Conservation (phyloP, 495 filamentous ascomycete genomes). For the Mytilinidion resinicola region DNA sequence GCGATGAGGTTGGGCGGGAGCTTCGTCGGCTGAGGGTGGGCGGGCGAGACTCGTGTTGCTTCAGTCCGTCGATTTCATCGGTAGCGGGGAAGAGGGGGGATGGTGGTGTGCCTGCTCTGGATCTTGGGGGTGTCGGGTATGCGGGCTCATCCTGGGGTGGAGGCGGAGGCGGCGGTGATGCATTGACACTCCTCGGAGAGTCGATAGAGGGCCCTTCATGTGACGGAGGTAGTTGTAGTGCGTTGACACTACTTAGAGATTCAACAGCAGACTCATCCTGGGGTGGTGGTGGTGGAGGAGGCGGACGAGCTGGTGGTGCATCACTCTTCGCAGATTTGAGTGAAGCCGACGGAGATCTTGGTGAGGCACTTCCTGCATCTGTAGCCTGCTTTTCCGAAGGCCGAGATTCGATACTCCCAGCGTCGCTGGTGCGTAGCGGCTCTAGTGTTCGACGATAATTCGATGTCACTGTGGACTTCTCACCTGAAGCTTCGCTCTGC, state of each 20-base stretch:
- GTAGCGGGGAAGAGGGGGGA: constrained; percentile 25
- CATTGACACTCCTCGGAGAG: constrained; percentile 2
- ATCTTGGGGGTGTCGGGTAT: constrained; percentile 3
- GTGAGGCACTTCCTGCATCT: too few relatives aligned
- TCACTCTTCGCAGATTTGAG: too few relatives aligned
- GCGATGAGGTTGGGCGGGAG: neutral
- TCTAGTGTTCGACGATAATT: too few relatives aligned
- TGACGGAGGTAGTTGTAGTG: neutral
- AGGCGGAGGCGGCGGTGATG: neutral
- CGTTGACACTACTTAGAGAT: constrained; percentile 1
- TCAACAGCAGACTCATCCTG: neutral
- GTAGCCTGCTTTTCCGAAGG: too few relatives aligned
- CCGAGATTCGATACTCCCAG: too few relatives aligned
- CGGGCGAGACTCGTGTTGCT: constrained; percentile 1
- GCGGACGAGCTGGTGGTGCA: neutral
- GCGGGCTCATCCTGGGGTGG: neutral
- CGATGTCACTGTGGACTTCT: too few relatives aligned
- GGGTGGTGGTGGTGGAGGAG: neutral
- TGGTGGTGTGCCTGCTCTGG: constrained; percentile 12
- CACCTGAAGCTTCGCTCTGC: neutral
- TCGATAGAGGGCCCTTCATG: neutral
- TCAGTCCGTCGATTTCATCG: constrained; percentile 22
- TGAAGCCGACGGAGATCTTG: too few relatives aligned
- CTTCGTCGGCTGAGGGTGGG: constrained; percentile 13
- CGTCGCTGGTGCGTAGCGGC: too few relatives aligned